phyloP scores from a whole-genome alignment of 1,139 yeast genomes.

The Hyphopichia pseudoburtonii region DNA sequence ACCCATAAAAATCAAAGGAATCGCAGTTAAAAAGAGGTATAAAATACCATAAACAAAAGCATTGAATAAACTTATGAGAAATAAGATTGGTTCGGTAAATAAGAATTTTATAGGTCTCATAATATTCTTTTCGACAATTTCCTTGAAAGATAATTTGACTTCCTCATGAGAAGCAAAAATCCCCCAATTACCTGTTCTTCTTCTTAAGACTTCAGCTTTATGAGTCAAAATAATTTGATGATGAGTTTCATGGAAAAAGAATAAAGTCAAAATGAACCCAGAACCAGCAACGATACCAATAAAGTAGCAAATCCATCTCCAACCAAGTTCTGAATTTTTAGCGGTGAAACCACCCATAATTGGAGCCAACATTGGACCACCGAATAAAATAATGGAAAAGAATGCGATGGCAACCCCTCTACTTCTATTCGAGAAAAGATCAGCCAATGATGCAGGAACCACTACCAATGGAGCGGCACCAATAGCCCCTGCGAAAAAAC shows the following conservation, averaged over 20 bases:
- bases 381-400: conserved; percentile 39
- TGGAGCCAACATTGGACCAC: conserved; percentile 50
- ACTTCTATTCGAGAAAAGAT: conserved; percentile 29
- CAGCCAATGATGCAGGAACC: conserved; percentile 47
- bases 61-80: conserved; percentile 68
- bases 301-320: conserved; percentile 63
- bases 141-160: conserved; percentile 57
- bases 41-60: conserved; percentile 84
- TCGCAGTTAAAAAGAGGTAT: conserved; percentile 74
- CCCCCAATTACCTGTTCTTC: conserved; percentile 68
- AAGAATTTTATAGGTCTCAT: conserved; percentile 72
- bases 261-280: conserved; percentile 27
- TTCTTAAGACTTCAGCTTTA: conserved; percentile 64
- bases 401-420: conserved; percentile 39
- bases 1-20: conserved; percentile 68
- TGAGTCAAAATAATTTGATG: conserved; percentile 50
- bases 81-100: conserved; percentile 68
- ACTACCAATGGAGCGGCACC: conserved; percentile 46
- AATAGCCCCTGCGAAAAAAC: conserved; percentile 41
- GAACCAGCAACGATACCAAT: conserved; percentile 49
- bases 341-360: conserved; percentile 38
- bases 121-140: conserved; percentile 67
- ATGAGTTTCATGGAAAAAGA: conserved; percentile 50
- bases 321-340: conserved; percentile 37
- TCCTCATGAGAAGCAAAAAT: conserved; percentile 84